Conservation (phyloP, 2,329 filamentous ascomycete genomes). For the Pyrenophora graminea region DNA sequence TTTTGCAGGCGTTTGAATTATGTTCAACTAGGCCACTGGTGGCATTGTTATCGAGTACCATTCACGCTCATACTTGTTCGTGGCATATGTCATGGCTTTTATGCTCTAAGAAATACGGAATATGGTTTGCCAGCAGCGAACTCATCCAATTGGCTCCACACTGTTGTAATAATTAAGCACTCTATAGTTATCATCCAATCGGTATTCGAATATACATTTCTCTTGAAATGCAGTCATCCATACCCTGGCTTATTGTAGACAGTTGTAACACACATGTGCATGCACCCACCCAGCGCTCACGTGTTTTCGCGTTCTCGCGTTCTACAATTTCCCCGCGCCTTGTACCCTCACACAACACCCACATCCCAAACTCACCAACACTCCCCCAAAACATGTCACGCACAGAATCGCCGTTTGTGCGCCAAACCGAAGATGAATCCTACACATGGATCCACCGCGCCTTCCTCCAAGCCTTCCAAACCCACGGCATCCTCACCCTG, state of each 20-base stretch:
- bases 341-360: neutral
- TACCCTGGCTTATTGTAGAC: too few species aligned
- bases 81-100: too few species aligned
- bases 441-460: slow-evolving; percentile 71
- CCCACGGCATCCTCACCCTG: slow-evolving; percentile 75
- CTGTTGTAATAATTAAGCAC: too few species aligned
- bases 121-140: too few species aligned
- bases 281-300: slow-evolving; percentile 6
- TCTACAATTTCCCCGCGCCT: slow-evolving; percentile 11
- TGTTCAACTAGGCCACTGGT: too few species aligned
- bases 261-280: too few species aligned
- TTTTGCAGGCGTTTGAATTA: neutral
- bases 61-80: too few species aligned
- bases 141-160: too few species aligned
- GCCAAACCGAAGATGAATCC: slow-evolving; percentile 15
- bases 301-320: slow-evolving; percentile 28
- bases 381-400: slow-evolving; percentile 18
- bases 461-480: slow-evolving; percentile 87
- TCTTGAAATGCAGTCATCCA: neutral
- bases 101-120: too few species aligned
- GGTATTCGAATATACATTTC: too few species aligned
- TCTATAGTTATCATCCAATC: too few species aligned
- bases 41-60: too few species aligned
- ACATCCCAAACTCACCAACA: neutral
- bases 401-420: slow-evolving; percentile 19